These are phyloP conservation scores for Boechera retrofracta DNA, from an alignment of 345 rosid species.

Conservation along the genomic window DNA sequence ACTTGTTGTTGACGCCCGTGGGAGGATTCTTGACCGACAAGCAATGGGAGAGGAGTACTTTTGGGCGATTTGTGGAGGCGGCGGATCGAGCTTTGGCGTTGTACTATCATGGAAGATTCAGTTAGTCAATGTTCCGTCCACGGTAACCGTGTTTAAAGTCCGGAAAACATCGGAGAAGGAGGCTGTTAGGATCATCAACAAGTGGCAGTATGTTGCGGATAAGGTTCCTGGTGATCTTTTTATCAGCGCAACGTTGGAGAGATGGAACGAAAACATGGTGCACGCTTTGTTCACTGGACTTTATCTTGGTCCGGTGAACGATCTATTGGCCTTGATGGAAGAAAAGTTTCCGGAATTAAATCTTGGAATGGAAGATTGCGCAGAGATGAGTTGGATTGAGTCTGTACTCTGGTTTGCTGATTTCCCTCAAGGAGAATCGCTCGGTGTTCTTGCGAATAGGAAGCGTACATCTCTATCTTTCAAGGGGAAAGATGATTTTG, in stretches of 20 bases:
- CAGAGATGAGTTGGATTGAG: constrained; percentile 56
- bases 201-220: constrained; percentile 52
- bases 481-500: constrained; percentile 58
- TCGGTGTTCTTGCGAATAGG: constrained; percentile 27
- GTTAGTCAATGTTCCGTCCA: constrained; percentile 51
- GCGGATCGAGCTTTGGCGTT: constrained; percentile 58
- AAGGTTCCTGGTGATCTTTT: constrained; percentile 38
- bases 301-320: constrained; percentile 45
- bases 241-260: constrained; percentile 24
- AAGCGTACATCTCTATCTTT: constrained; percentile 23
- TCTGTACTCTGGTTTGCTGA: constrained; percentile 39
- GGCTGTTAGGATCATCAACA: constrained; percentile 41
- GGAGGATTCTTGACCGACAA: constrained; percentile 53
- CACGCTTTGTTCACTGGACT: constrained; percentile 45
- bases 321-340: constrained; percentile 32
- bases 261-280: constrained; percentile 1
- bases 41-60: constrained; percentile 58
- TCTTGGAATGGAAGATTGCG: constrained; percentile 45
- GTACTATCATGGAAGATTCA: constrained; percentile 56
- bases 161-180: constrained; percentile 45
- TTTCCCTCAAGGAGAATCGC: constrained; percentile 19
- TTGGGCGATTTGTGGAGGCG: constrained; percentile 68
- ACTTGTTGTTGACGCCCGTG: constrained; percentile 45
- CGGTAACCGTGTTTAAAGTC: constrained; percentile 53
- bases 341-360: constrained; percentile 49